These are phyloP conservation scores for Ganoderma lingzhi DNA, from an alignment of 1,284 basidiomycete genomes.

Conservation along the genomic window DNA sequence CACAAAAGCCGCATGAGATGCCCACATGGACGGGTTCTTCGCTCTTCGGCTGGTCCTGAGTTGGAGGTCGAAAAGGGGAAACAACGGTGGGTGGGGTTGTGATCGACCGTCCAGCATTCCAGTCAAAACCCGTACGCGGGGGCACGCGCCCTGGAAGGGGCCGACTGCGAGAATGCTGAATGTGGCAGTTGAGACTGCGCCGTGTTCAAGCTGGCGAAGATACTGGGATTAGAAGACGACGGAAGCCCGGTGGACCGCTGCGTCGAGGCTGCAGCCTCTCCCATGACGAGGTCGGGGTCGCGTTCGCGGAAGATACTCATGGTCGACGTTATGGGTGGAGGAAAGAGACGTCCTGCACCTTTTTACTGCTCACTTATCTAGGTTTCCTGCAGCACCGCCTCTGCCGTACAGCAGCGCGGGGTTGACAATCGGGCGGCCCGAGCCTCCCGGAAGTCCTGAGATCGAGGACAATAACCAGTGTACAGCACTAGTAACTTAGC, in stretches of 20 bases:
- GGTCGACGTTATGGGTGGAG: background rate
- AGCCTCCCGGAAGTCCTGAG: no score
- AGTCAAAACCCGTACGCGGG: background rate
- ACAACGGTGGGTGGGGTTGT: background rate
- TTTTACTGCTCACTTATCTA: no score
- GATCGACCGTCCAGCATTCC: background rate
- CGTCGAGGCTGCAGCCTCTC: background rate
- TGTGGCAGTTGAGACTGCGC: background rate
- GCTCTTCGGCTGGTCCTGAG: background rate
- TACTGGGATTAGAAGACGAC: background rate
- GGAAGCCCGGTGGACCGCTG: background rate
- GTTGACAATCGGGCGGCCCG: no score
- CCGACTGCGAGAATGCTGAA: background rate
- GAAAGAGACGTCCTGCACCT: background rate
- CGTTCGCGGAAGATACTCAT: constrained; percentile 1
- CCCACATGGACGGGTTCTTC: constrained; percentile 43
- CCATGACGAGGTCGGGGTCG: background rate
- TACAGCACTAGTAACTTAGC: no score
- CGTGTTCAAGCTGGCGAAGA: background rate
- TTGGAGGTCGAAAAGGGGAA: background rate
- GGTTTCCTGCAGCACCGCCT: no score
- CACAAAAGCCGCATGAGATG: constrained; percentile 66
- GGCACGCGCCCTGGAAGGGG: no score
- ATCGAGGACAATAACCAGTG: no score
- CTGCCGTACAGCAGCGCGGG: no score